Evolutionary conservation across 2,329 filamentous ascomycete genomes (phyloP), one percentile per base, ranked within the genome.

Genomic region (Verticillium zaregamsianum): DNA sequence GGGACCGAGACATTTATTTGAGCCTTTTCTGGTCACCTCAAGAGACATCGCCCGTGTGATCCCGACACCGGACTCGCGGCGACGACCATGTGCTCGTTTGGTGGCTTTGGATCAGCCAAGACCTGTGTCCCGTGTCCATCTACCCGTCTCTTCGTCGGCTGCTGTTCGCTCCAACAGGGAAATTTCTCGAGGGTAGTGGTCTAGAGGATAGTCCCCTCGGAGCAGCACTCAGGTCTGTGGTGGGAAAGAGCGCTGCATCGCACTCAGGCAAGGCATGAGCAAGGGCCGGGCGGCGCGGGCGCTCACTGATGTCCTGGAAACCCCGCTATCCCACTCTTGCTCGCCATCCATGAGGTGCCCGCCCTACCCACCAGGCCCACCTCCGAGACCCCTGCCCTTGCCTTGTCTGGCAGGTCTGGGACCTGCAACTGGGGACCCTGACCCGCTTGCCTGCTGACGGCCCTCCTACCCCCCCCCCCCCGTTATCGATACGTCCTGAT

Each of bases 401-500:
- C 25, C 57, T 15, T 23, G n/a, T 33, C 55, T 14, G 31, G 32
- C 31, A 35, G n/a, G 31, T 14, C 31, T 20, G 31, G 17, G 37
- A 23, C 37, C 57, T 31, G 57, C 57, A 39, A 58, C 45, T 31
- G 45, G 23, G 28, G 23, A 58, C 57, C 57, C 57, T 58, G 57
- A 49, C 31, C 57, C 57, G 28, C 57, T 40, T 40, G 25, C 45
- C 57, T 49, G 57, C 57, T 49, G 57, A 58, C 39, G 39, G 49
- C 57, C 57, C 39, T 57, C 57, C 45, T 49, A 20, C 28, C 28
- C 45, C 39, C 39, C 20, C 39, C 20, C 45, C 25, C 39, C 37
- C 35, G 23, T 58, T 58, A 58, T 58, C 57, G 57, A 58, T 58
- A 58, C 37, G 57, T 31, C 25, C 57, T 40, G 15, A 32, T 49